These are phyloP conservation scores for Ganoderma leucocontextum DNA, from an alignment of 1,284 basidiomycete species.

Conservation along the genomic window DNA sequence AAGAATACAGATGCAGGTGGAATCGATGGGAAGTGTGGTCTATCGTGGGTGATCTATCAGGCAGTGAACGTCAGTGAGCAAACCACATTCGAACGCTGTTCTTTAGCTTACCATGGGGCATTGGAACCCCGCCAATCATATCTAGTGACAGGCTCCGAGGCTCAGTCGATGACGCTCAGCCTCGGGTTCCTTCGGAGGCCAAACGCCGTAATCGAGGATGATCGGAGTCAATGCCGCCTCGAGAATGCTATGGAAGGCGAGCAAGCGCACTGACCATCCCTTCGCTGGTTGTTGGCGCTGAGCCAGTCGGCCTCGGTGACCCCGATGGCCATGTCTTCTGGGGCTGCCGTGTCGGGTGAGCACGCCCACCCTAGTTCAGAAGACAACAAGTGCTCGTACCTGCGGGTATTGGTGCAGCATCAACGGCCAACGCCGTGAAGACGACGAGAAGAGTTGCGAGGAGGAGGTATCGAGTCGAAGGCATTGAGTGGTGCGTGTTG, in stretches of 20 bases:
- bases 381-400: background rate
- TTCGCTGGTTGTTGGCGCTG: background rate
- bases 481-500: background rate
- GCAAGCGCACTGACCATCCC: constrained; percentile 6
- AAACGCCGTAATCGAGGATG: background rate
- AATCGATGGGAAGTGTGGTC: background rate
- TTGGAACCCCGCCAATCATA: background rate
- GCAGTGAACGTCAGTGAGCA: background rate
- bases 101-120: background rate
- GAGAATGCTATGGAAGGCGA: background rate
- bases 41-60: background rate
- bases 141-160: background rate
- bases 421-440: background rate
- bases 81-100: background rate
- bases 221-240: constrained; percentile 2
- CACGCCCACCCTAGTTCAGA: background rate
- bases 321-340: background rate
- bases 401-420: background rate
- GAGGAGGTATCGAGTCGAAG: background rate
- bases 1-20: background rate
- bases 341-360: background rate
- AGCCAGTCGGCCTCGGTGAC: background rate
- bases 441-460: background rate
- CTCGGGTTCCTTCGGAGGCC: background rate
- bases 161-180: background rate